These are phyloP conservation scores for Podosphaera fusca DNA, from an alignment of 2,329 filamentous ascomycete genomes.

Conservation along the genomic window DNA sequence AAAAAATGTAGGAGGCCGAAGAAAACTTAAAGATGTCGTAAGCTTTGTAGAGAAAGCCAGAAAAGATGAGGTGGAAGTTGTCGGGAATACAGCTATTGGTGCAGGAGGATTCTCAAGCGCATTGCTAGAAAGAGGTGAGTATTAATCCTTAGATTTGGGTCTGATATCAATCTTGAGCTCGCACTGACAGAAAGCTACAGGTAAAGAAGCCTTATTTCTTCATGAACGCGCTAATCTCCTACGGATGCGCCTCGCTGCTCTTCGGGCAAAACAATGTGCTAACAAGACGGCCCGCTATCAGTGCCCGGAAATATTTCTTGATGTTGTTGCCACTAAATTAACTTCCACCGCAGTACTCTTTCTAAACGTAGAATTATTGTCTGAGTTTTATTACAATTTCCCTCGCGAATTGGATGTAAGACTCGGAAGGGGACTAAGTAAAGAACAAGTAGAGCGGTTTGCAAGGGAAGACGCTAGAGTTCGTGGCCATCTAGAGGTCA, in stretches of 20 bases:
- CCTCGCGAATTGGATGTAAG: constrained; percentile 74
- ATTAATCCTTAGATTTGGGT: not conserved
- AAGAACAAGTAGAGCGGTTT: constrained; percentile 68
- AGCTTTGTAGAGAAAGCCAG: constrained; percentile 74
- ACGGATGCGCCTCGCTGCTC: constrained; percentile 67
- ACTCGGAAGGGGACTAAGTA: constrained; percentile 57
- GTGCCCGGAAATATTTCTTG: constrained; percentile 93
- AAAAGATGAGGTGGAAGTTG: constrained; percentile 63
- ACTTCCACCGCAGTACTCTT: constrained; percentile 90
- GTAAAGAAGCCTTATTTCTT: constrained; percentile 81
- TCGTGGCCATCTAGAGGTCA: constrained; percentile 70
- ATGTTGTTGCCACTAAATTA: constrained; percentile 84
- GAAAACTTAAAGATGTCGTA: constrained; percentile 78
- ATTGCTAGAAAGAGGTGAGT: constrained; percentile 55
- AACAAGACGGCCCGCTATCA: constrained; percentile 77
- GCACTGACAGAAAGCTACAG: constrained; percentile 21
- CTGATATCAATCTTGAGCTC: not conserved
- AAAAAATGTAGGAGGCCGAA: constrained; percentile 51
- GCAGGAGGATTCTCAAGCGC: constrained; percentile 85
- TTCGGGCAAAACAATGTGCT: constrained; percentile 78
- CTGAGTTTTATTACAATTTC: constrained; percentile 96
- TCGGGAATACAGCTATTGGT: constrained; percentile 62
- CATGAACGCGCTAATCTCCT: constrained; percentile 77
- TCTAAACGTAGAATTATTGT: constrained; percentile 86
- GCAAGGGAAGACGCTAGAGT: constrained; percentile 86